A percentile compares a stretch with the other conserved stretches of the same genome.
Evolutionary conservation across 1,284 basidiomycete species (phyloP).

Genomic region (Mycosarcoma maydis): DNA sequence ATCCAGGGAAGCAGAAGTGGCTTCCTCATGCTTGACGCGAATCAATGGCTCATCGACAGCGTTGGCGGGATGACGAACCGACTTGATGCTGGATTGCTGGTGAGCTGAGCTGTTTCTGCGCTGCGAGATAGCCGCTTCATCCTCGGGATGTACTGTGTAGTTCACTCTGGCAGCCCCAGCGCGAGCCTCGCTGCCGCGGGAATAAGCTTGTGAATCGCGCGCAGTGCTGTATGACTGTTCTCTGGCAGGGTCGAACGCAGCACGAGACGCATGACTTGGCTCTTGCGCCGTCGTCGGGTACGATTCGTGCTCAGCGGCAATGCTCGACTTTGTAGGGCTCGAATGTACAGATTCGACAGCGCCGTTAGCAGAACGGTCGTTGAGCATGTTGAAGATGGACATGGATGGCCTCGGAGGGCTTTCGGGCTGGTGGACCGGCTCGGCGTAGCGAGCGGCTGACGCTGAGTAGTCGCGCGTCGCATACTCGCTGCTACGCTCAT

Average conservation of each 20-base stretch:
- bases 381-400: conserved; percentile 55
- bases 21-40: conserved; percentile 30
- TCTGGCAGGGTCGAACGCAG: conserved; percentile 30
- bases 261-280: conserved; percentile 8
- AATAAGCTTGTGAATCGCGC: background rate
- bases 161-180: conserved; percentile 10
- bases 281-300: conserved; percentile 6
- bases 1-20: conserved; percentile 10
- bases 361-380: conserved; percentile 40
- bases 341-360: conserved; percentile 16
- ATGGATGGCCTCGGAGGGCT: conserved; percentile 46
- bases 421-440: conserved; percentile 22
- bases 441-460: conserved; percentile 6
- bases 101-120: background rate
- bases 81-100: background rate
- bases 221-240: conserved; percentile 9
- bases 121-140: background rate
- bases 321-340: conserved; percentile 27
- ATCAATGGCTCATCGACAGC: conserved; percentile 3
- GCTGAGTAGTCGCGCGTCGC: conserved; percentile 14
- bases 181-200: conserved; percentile 15
- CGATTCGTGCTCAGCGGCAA: conserved; percentile 4
- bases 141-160: conserved; percentile 27
- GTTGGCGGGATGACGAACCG: background rate
- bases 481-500: conserved; percentile 10